phyloP scores from a whole-genome alignment of 1,139 yeast species.

The Pichia sp. region DNA sequence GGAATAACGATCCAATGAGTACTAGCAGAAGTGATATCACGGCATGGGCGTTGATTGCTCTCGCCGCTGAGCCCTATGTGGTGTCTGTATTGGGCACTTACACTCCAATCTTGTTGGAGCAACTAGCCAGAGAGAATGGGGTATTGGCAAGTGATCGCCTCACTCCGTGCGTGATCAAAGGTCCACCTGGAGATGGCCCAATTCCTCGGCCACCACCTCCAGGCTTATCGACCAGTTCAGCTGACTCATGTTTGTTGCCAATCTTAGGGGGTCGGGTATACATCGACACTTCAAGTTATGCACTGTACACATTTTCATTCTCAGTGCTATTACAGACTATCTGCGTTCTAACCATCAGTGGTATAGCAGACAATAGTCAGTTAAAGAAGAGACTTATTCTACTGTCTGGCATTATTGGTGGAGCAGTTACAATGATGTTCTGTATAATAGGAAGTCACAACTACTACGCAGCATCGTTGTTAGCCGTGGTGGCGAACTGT shows the following conservation, averaged over 20 bases:
- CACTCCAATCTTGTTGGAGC: conserved; percentile 58
- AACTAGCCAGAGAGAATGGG: conserved; percentile 60
- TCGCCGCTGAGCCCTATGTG: conserved; percentile 64
- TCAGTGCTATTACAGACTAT: conserved; percentile 60
- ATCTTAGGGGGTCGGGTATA: conserved; percentile 26
- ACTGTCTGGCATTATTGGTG: conserved; percentile 49
- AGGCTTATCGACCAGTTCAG: conserved; percentile 30
- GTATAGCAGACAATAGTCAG: conserved; percentile 53
- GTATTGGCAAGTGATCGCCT: conserved; percentile 42
- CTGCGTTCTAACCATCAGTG: conserved; percentile 59
- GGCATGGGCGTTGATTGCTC: conserved; percentile 15
- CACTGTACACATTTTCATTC: conserved; percentile 59
- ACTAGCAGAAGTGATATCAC: conserved; percentile 10
- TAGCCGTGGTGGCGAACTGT: conserved; percentile 56
- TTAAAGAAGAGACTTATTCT: conserved; percentile 47
- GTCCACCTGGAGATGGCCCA: conserved; percentile 14
- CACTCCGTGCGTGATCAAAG: conserved; percentile 22
- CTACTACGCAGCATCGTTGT: conserved; percentile 47
- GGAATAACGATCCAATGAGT: neutral
- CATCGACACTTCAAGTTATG: conserved; percentile 62
- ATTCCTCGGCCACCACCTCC: conserved; percentile 19
- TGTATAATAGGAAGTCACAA: conserved; percentile 35
- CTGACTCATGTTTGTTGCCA: conserved; percentile 35
- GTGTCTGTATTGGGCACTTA: conserved; percentile 69
- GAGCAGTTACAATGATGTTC: conserved; percentile 41